Conservation (phyloP, 2,329 filamentous ascomycete species). For the Pyricularia pennisetigena region DNA sequence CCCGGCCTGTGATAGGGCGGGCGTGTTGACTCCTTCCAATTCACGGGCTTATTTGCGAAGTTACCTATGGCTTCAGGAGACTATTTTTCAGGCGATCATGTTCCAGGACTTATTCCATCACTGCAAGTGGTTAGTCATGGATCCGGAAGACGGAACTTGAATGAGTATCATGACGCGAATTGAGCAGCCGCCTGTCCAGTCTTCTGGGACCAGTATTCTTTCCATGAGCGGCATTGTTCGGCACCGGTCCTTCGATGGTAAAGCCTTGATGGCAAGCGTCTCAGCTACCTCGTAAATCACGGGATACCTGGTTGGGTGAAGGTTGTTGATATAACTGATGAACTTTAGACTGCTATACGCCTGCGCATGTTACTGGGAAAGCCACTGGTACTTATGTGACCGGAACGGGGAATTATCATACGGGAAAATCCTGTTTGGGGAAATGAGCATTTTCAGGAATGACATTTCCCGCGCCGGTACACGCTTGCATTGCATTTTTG, state of each 20-base stretch:
- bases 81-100: slow-evolving; percentile 9
- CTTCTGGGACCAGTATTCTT: no score
- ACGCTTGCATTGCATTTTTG: slow-evolving; percentile 14
- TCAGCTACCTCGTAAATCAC: no score
- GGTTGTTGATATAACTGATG: slow-evolving; percentile 34
- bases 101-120: no score
- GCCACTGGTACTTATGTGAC: slow-evolving; percentile 21
- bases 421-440: neutral
- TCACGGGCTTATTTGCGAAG: neutral
- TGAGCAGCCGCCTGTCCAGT: no score
- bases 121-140: no score
- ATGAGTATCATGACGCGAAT: no score
- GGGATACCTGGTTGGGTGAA: slow-evolving; percentile 24
- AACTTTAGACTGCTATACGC: slow-evolving; percentile 22
- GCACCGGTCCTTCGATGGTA: no score
- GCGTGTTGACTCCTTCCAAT: neutral
- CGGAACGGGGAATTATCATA: neutral
- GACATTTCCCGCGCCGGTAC: slow-evolving; percentile 12
- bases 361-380: slow-evolving; percentile 24
- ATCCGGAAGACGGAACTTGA: no score
- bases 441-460: slow-evolving; percentile 5
- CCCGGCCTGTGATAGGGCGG: neutral
- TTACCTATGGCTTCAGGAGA: neutral
- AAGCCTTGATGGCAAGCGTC: no score
- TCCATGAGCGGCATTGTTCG: no score